Evolutionary conservation across 192 early-diverging fungal genomes (phyloP).

Genomic region (Backusella tuberculispora): DNA sequence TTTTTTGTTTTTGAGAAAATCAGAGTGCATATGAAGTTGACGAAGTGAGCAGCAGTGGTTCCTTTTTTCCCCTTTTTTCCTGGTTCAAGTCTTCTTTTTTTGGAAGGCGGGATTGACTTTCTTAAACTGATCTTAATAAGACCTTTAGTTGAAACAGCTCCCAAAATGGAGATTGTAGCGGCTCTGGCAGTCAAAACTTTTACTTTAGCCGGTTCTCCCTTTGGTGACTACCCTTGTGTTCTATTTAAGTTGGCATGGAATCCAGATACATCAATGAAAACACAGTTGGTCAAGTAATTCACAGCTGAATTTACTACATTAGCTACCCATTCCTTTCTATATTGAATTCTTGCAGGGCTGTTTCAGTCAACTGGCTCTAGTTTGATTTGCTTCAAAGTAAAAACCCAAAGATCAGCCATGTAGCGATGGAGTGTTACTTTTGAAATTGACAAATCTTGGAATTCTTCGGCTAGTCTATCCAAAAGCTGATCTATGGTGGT

Average conservation of each 20-base stretch:
- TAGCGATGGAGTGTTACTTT: not conserved
- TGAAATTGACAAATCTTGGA: not conserved
- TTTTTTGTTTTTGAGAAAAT: too few species aligned
- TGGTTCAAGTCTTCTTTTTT: conserved; percentile 2
- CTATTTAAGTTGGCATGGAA: conserved; percentile 26
- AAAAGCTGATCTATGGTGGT: not conserved
- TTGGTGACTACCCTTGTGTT: conserved; percentile 18
- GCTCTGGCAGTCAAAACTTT: conserved; percentile 11
- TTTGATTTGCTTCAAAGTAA: not conserved
- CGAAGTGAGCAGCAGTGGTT: not conserved
- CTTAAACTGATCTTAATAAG: conserved; percentile 24
- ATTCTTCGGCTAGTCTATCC: not conserved
- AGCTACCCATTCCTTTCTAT: not conserved
- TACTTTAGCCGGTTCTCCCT: conserved; percentile 16
- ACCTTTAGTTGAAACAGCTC: conserved; percentile 10
- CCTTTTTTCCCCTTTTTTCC: not conserved
- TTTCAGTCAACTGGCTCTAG: conserved; percentile 14
- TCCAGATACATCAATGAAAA: conserved; percentile 38
- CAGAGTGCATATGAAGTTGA: not conserved
- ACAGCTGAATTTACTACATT: not conserved
- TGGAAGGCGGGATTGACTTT: conserved; percentile 2
- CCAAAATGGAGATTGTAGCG: conserved; percentile 18
- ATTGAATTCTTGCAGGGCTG: not conserved
- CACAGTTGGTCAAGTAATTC: conserved; percentile 26
- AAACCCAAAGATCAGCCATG: not conserved